Base-by-base conservation (phyloP, 805 yeast genomes). In the Candida arabinofermentans region DNA sequence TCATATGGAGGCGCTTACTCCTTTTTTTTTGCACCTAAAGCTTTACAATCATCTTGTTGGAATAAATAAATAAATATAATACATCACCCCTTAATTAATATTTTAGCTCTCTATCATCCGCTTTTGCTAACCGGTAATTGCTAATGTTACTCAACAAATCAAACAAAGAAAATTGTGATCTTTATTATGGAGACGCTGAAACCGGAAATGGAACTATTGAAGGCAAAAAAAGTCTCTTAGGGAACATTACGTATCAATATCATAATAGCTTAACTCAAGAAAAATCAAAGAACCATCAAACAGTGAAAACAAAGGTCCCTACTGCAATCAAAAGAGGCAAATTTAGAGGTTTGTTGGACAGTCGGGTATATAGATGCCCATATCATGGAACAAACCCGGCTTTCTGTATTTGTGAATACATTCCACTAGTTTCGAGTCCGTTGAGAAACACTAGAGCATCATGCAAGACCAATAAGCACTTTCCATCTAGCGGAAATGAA, bases 371-470 rank as follows among this genome's bases (percentile, higher is more conserved):
- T 13, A 40, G 53, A 26, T 51, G 53, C 36, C 43, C 48, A 23
- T 47, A 51, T 26, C 55, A 51, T 41, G 37, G 43, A 7, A 40
- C 41, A 16, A 45, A 49, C 37, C 37, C 47, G 16, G 46, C 34
- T 24, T 33, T 49, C 7, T 51, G 55, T 36, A 38, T 43, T n/a
- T 51, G 55, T 40, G 48, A 42, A 9, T 43, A 36, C 33, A 26
- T 51, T 12, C 55, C 53, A 13, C 37, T 49, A 14, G 55, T 48
- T 5, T 48, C 55, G 17, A 51, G 55, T 34, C 55, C 55, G 2
- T 40, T 51, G 16, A 47, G 50, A 17, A 40, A 44, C 27, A 37
- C 46, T 8, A 37, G 40, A 18, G n/a, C n/a, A n/a, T n/a, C n/a
- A n/a, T n/a, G n/a, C n/a, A n/a, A n/a, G n/a, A n/a, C n/a, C n/a